Percentiles rank a stretch among this genome's conserved stretches.
Conservation (phyloP, 176 grass and related monocot species). For the Echinochloa phyllopogon region DNA sequence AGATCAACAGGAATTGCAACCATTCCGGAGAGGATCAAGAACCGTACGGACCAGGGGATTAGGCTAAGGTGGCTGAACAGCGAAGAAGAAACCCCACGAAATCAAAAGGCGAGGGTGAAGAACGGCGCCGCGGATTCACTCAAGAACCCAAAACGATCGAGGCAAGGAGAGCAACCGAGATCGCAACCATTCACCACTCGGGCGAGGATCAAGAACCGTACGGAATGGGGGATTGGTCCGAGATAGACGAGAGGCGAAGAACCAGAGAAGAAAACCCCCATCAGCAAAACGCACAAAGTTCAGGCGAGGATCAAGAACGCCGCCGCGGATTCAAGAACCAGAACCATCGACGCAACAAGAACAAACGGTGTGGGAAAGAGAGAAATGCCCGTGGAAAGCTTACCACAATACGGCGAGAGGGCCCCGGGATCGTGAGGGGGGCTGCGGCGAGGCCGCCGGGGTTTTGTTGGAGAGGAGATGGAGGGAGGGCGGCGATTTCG, state of each 20-base stretch:
- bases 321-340: constrained; percentile 16
- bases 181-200: neutral
- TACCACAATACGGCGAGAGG: constrained; percentile 7
- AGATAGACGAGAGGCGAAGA: neutral
- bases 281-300: neutral
- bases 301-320: neutral
- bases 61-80: neutral
- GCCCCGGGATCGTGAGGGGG: neutral
- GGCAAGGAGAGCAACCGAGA: neutral
- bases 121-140: neutral
- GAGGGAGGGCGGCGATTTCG: neutral
- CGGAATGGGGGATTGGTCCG: neutral
- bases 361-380: neutral
- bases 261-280: neutral
- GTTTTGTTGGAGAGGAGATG: neutral
- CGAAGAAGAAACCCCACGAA: neutral
- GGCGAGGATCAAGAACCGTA: neutral
- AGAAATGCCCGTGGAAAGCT: neutral
- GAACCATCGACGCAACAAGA: constrained; percentile 1
- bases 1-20: neutral
- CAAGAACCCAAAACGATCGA: neutral
- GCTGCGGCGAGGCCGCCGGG: neutral
- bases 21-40: neutral
- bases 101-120: neutral
- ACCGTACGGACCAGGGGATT: neutral